A percentile compares a stretch with the other conserved stretches of the same genome.
phyloP scores from a whole-genome alignment of 352 stramenopile species.

The Phytophthora pisi region DNA sequence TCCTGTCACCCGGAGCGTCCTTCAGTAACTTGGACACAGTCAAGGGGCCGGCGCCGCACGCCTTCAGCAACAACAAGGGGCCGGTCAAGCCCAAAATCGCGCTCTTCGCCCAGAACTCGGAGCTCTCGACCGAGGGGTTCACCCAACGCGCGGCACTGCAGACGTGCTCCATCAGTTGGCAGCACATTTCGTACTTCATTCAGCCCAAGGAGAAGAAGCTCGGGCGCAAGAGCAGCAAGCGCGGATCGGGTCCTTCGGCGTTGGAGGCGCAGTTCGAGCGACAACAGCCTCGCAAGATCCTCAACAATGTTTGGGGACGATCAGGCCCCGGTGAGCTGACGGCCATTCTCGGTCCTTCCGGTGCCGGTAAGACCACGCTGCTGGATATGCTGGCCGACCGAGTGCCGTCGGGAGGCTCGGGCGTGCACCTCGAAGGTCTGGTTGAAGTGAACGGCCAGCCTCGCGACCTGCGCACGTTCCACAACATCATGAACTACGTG shows the following conservation, averaged over 20 bases:
- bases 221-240: conserved; percentile 30
- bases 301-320: conserved; percentile 70
- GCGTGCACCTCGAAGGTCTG: conserved; percentile 49
- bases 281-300: conserved; percentile 55
- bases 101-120: conserved; percentile 38
- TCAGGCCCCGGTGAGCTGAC: conserved; percentile 69
- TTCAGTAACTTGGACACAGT: conserved; percentile 35
- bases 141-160: conserved; percentile 38
- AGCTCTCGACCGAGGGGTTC: conserved; percentile 40
- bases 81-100: conserved; percentile 39
- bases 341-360: conserved; percentile 73
- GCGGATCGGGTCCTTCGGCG: conserved; percentile 26
- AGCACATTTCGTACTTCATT: conserved; percentile 68
- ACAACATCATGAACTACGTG: conserved; percentile 77
- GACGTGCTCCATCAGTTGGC: conserved; percentile 69
- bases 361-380: conserved; percentile 70
- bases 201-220: conserved; percentile 34
- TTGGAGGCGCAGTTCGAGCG: conserved; percentile 42
- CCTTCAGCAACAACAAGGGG: conserved; percentile 36
- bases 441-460: conserved; percentile 67
- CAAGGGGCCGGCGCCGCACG: conserved; percentile 27
- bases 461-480: conserved; percentile 50
- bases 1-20: conserved; percentile 29
- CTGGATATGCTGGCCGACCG: conserved; percentile 73
- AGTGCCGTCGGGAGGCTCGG: conserved; percentile 35